Conservation (phyloP, 768 basidiomycete species). For the Suillus variegatus region DNA sequence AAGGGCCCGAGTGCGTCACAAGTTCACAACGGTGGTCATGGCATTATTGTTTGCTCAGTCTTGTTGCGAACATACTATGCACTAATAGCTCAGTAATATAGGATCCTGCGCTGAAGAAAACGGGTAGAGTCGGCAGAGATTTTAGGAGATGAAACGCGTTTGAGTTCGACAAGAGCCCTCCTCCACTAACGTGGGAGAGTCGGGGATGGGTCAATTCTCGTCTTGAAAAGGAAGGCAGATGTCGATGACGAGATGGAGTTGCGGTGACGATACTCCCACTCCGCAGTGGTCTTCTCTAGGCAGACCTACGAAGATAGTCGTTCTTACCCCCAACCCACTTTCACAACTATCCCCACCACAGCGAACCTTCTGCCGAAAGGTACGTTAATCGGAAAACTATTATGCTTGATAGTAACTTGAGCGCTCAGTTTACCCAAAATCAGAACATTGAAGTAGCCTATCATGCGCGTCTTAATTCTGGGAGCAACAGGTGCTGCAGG, state of each 20-base stretch:
- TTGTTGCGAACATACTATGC: too few relatives aligned
- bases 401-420: neutral
- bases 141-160: too few relatives aligned
- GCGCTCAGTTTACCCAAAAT: neutral
- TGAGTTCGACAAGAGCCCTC: too few relatives aligned
- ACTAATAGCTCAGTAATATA: too few relatives aligned
- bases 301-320: neutral
- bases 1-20: too few relatives aligned
- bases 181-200: too few relatives aligned
- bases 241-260: neutral
- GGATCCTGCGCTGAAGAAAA: too few relatives aligned
- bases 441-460: neutral
- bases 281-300: neutral
- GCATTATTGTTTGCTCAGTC: too few relatives aligned
- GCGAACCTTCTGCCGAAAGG: neutral
- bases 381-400: neutral
- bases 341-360: neutral
- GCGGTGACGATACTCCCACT: neutral
- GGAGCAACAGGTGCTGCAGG: constrained; percentile 70
- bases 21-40: too few relatives aligned
- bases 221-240: neutral
- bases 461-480: constrained; percentile 63
- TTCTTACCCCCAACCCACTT: neutral
- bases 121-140: too few relatives aligned
- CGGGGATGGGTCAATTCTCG: neutral